Base-by-base conservation (phyloP, 2,329 filamentous ascomycete species). In the Botryosphaeria dothidea region DNA sequence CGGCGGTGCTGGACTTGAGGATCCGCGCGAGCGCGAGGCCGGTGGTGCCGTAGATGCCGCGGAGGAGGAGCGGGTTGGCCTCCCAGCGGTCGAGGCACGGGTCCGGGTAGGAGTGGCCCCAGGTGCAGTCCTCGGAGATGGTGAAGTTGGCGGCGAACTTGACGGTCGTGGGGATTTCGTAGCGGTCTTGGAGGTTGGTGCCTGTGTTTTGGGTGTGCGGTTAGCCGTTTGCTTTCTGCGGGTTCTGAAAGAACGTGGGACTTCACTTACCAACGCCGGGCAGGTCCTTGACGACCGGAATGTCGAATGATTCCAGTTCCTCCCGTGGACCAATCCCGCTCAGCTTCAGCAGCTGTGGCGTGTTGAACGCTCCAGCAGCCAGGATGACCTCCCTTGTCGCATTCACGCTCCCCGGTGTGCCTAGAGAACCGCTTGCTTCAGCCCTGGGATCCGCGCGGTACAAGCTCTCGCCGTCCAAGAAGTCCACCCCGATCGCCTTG, bases 281-380 rank as follows among this genome's bases (percentile, higher is more conserved):
- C 0, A 86, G 83, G 67, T 89, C 81, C 4, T 83, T 78, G 19
- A 88, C 68, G 0, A 85, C 75, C 1, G 79, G 71, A 67, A 90
- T 89, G 17, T 78, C 75, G 69, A 85, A 81, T 58, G 79, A 77
- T 19, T 79, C 67, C 4, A 91, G 81, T 67, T 87, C 83, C 0
- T 77, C 71, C 9, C 74, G 70, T 0, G 86, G 86, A 0, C 88
- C 88, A 31, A 90, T 81, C 17, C 88, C 88, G 60, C 81, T 85
- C 1, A 90, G 82, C 76, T 88, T 86, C 11, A 91, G 83, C 2
- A 91, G 75, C 73, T 90, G 88, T 5, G 87, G 87, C 1, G 84
- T 84, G 75, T 89, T 87, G 74, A 85, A 90, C 1, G 85, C 83
- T 5, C 86, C 86, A 4, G 73, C 82, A 6, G 79, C 73, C 45